Evolutionary conservation across 1,284 basidiomycete species (phyloP).

Genomic region (Naganishia sp.): DNA sequence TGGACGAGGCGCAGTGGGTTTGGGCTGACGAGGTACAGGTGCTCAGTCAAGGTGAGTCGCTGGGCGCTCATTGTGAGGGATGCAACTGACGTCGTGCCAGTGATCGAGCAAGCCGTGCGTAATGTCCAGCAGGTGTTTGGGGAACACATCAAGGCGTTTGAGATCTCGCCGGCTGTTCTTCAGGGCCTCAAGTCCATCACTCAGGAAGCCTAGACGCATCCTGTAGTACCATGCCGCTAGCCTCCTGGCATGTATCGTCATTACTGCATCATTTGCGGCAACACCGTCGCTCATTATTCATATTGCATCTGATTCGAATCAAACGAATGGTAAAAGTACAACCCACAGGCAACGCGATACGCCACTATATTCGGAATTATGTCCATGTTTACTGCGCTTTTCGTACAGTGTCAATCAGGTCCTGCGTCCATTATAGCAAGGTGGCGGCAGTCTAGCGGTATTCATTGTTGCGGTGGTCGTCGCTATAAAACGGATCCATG

Average conservation of each 20-base stretch:
- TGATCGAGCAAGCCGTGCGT: slow-evolving; percentile 66
- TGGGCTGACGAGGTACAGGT: slow-evolving; percentile 60
- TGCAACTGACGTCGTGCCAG: slow-evolving; percentile 53
- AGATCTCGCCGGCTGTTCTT: slow-evolving; percentile 67
- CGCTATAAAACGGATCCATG: slow-evolving; percentile 4
- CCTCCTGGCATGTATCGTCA: background rate
- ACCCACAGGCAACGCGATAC: background rate
- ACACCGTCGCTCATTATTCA: background rate
- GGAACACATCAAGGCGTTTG: slow-evolving; percentile 71
- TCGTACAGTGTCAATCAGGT: background rate
- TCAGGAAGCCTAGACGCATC: slow-evolving; percentile 50
- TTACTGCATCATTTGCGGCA: background rate
- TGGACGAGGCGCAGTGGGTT: slow-evolving; percentile 31
- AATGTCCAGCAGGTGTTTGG: slow-evolving; percentile 72
- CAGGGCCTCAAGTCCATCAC: slow-evolving; percentile 69
- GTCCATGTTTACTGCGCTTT: too few relatives aligned
- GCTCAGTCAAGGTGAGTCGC: slow-evolving; percentile 63
- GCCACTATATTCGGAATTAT: slow-evolving; percentile 6
- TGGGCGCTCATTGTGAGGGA: background rate
- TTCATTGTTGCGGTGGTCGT: background rate
- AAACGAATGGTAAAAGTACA: background rate
- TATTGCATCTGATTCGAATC: slow-evolving; percentile 4
- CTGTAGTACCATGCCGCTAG: background rate
- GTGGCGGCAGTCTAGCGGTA: background rate
- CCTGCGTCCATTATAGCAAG: background rate